Evolutionary conservation across 768 basidiomycete genomes (phyloP).

Genomic region (Pholiota molesta): DNA sequence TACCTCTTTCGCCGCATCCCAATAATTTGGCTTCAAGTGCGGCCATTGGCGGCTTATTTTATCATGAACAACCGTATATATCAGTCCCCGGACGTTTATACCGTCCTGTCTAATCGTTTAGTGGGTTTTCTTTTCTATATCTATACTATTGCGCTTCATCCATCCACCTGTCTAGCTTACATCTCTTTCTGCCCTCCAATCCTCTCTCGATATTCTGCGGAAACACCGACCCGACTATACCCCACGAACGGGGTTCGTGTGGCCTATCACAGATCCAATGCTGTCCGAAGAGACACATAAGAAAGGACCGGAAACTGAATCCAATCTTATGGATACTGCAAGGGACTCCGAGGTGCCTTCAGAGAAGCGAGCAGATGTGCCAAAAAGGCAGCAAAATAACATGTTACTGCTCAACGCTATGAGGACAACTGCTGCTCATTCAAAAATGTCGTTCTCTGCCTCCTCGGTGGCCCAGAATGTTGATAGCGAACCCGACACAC

Average conservation of each 20-base stretch:
- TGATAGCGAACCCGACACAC: constrained; percentile 35
- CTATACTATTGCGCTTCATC: constrained; percentile 7
- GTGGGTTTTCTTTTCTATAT: constrained; percentile 41
- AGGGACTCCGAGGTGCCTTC: constrained; percentile 20
- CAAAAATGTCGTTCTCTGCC: constrained; percentile 53
- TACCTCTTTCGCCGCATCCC: constrained; percentile 1
- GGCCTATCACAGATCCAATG: constrained; percentile 75
- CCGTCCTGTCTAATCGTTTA: constrained; percentile 81
- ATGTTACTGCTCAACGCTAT: constrained; percentile 76
- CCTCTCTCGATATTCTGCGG: constrained; percentile 75
- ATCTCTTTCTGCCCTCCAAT: constrained; percentile 70
- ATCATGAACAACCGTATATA: constrained; percentile 90
- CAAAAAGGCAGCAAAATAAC: constrained; percentile 68
- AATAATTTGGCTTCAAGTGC: constrained; percentile 46
- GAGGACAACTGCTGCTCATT: constrained; percentile 75
- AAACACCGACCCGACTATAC: constrained; percentile 80
- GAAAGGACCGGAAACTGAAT: constrained; percentile 28
- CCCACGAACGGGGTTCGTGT: constrained; percentile 80
- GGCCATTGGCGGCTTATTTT: constrained; percentile 82
- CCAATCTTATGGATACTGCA: constrained; percentile 16
- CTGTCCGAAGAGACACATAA: constrained; percentile 30
- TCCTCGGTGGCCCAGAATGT: constrained; percentile 32
- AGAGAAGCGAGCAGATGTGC: constrained; percentile 30
- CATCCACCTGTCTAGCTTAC: constrained; percentile 51
- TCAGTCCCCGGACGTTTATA: constrained; percentile 84